Conservation (phyloP, 164 flowering plant species). For the Macadamia tetraphylla region DNA sequence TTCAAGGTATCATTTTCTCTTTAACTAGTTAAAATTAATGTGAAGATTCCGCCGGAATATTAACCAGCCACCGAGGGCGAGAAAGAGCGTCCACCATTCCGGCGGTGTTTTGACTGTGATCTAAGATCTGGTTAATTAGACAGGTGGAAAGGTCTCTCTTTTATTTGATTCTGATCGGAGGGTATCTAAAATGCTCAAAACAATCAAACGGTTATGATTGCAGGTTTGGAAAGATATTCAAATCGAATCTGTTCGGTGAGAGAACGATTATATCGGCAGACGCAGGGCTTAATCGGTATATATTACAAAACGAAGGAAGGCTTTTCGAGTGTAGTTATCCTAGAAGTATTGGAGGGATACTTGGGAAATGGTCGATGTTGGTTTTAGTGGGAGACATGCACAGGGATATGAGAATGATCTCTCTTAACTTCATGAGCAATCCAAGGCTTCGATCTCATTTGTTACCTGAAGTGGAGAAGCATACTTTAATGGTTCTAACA, state of each 20-base stretch:
- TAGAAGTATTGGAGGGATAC: conserved; percentile 76
- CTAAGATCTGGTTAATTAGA: not conserved
- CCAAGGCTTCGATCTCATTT: conserved; percentile 61
- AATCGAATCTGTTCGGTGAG: conserved; percentile 81
- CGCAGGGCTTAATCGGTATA: conserved; percentile 63
- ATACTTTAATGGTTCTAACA: conserved; percentile 54
- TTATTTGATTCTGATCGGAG: too few species aligned
- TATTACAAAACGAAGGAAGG: conserved; percentile 79
- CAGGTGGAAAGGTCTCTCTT: too few species aligned
- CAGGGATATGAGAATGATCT: conserved; percentile 74
- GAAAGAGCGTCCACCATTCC: not conserved
- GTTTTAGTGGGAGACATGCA: conserved; percentile 91
- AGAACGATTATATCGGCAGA: conserved; percentile 85
- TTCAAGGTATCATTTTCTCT: conserved; percentile 40
- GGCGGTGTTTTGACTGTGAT: not conserved
- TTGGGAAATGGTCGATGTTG: conserved; percentile 94
- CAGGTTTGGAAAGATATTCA: conserved; percentile 85
- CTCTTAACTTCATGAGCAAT: conserved; percentile 76
- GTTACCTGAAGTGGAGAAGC: conserved; percentile 58
- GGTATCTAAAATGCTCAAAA: too few species aligned
- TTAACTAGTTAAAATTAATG: not conserved
- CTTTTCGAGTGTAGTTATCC: conserved; percentile 93
- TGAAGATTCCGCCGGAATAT: not conserved
- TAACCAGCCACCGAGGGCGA: too few species aligned
- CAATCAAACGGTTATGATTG: not conserved